Evolutionary conservation across 2,329 filamentous ascomycete species (phyloP), one percentile per base, ranked within the genome.

Genomic region (Aspergillus proliferans): DNA sequence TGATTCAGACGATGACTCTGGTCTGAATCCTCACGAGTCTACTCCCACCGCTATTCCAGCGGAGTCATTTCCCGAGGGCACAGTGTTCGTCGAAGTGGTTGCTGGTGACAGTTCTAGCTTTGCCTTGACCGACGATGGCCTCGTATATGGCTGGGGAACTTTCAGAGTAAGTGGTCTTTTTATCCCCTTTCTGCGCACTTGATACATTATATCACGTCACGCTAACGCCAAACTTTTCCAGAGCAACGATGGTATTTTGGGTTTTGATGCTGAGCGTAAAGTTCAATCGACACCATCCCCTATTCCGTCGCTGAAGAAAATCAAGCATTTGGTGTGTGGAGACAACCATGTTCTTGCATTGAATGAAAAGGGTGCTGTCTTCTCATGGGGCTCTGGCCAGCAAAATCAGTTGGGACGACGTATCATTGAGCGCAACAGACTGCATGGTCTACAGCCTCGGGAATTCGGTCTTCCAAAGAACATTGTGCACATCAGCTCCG

Each of bases 401-500:
- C 83, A 90, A 65, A 83, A 85, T 60, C 81, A 85, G 62, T 77
- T 88, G 8, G 86, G 85, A 55, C 81, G 80, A 46, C 78, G 79
- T 47, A 76, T 83, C 36, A 77, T 82, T 42, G 80, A 82, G 65
- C 79, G 81, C 47, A 81, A 74, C 51, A 76, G 77, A 56, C 67
- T 72, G 44, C 75, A 79, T 53, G 77, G 76, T 18, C 72, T 83
- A 21, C 71, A 74, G 43, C 82, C 83, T 8, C 75, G 75, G 48
- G 77, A 79, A 55, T 76, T 83, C 48, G 78, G 78, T 38, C 75
- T 83, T 40, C 77, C 78, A 54, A 78, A 78, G 61, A 71, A 72
- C 54, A 81, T 87, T 46, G 75, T 75, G 45, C 81, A 73, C 70
- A 78, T 87, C 50, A 79, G 80, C 24, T 84, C 83, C 47, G 89